These are phyloP conservation scores for Amphibolis antarctica DNA, from an alignment of 106 monocot species.

Conservation along the genomic window DNA sequence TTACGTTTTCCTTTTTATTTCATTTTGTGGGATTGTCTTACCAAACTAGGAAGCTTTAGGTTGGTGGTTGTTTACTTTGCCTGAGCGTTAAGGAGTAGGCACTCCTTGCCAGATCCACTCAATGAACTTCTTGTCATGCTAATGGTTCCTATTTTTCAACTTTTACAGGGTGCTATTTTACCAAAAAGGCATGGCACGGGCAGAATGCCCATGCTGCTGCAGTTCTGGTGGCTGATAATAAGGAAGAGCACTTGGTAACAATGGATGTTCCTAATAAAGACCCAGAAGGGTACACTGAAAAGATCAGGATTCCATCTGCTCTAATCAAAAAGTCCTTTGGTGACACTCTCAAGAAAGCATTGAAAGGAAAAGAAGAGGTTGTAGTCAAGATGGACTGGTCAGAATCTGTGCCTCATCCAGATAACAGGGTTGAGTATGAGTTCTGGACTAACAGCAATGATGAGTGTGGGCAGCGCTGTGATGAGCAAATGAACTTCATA, in stretches of 20 bases:
- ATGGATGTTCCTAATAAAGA: constrained; percentile 54
- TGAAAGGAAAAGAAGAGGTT: constrained; percentile 44
- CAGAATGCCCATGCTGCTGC: constrained; percentile 64
- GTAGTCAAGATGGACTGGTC: constrained; percentile 69
- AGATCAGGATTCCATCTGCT: constrained; percentile 54
- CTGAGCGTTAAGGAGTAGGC: neutral
- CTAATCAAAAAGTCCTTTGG: constrained; percentile 43
- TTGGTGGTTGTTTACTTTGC: neutral
- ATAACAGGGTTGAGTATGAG: constrained; percentile 76
- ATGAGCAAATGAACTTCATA: constrained; percentile 77
- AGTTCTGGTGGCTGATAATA: constrained; percentile 57
- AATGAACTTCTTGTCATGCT: neutral
- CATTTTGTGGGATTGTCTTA: neutral
- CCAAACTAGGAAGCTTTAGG: neutral
- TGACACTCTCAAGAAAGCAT: constrained; percentile 47
- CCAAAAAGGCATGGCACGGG: constrained; percentile 54
- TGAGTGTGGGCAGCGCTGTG: constrained; percentile 70
- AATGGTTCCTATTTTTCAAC: neutral
- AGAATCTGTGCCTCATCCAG: constrained; percentile 76
- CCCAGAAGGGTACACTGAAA: constrained; percentile 23
- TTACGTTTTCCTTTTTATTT: neutral
- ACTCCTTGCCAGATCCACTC: neutral
- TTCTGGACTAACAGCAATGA: constrained; percentile 82
- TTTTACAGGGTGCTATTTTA: constrained; percentile 51
- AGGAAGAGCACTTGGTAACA: constrained; percentile 49